Conservation (phyloP, 192 early-diverging fungal species). For the Chytriomyces hyalinus region DNA sequence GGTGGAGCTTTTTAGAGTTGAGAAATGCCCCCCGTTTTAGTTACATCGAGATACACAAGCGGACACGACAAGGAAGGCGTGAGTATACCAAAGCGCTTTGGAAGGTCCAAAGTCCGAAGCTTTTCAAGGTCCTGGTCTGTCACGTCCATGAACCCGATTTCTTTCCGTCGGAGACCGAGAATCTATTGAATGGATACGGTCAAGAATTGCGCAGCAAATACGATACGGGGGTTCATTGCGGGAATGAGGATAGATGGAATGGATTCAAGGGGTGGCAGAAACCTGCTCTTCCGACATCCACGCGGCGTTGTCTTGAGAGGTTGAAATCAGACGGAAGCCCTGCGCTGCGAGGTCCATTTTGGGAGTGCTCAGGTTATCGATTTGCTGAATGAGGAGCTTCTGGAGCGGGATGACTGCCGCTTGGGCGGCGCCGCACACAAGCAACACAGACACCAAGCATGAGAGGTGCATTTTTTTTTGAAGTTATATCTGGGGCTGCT, state of each 20-base stretch:
- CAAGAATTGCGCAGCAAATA: not conserved
- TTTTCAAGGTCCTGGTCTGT: slow-evolving; percentile 68
- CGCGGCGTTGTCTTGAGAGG: slow-evolving; percentile 21
- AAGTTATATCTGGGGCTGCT: too few relatives aligned
- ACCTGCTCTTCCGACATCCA: slow-evolving; percentile 44
- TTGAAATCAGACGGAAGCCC: slow-evolving; percentile 45
- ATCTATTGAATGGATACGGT: slow-evolving; percentile 49
- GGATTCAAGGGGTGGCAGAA: not conserved
- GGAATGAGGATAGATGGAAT: too few relatives aligned
- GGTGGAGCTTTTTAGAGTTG: slow-evolving; percentile 53
- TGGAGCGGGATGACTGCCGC: slow-evolving; percentile 26
- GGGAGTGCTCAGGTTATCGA: slow-evolving; percentile 13
- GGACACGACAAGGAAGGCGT: not conserved
- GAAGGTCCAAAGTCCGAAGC: slow-evolving; percentile 9
- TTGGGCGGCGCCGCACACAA: not conserved
- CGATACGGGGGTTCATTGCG: not conserved
- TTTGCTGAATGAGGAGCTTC: slow-evolving; percentile 22
- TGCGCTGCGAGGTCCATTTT: not conserved
- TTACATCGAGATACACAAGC: not conserved
- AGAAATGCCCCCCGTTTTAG: not conserved
- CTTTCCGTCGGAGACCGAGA: slow-evolving; percentile 67
- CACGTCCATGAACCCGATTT: slow-evolving; percentile 85
- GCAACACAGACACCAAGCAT: not conserved
- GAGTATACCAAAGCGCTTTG: slow-evolving; percentile 22
- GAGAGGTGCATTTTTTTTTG: slow-evolving; percentile 3